These are phyloP conservation scores for Pleurotus djamor DNA, from an alignment of 768 basidiomycete species.

Conservation along the genomic window DNA sequence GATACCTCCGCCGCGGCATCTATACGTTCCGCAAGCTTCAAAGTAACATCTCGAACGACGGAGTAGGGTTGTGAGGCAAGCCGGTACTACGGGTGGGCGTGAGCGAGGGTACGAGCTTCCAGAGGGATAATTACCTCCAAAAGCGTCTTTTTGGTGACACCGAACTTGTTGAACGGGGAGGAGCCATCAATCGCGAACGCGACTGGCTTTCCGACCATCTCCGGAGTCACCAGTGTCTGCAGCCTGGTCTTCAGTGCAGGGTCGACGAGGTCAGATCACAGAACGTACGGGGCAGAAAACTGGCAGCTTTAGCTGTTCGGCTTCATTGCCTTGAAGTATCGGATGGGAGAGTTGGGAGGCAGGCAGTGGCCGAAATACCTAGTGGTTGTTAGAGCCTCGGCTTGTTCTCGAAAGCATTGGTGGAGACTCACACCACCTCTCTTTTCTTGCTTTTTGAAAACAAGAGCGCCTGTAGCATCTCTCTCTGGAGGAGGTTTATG, in stretches of 20 bases:
- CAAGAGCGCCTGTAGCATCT: not conserved
- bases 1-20: slow-evolving; percentile 26
- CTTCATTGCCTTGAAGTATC: slow-evolving; percentile 35
- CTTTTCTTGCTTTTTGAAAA: not conserved
- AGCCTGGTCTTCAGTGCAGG: not conserved
- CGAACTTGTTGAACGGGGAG: slow-evolving; percentile 61
- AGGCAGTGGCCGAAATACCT: slow-evolving; percentile 46
- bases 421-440: not conserved
- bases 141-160: slow-evolving; percentile 66
- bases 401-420: not conserved
- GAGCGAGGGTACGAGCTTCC: not conserved
- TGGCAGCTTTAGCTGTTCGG: slow-evolving; percentile 34
- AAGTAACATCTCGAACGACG: slow-evolving; percentile 67
- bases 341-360: slow-evolving; percentile 32
- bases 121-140: slow-evolving; percentile 54
- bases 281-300: slow-evolving; percentile 39
- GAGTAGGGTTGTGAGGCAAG: slow-evolving; percentile 71
- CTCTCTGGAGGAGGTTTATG: not conserved
- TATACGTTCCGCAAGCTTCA: slow-evolving; percentile 42
- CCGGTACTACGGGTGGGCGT: slow-evolving; percentile 45
- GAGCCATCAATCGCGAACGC: slow-evolving; percentile 42
- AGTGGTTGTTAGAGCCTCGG: not conserved
- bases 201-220: slow-evolving; percentile 42
- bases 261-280: slow-evolving; percentile 3
- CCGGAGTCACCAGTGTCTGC: slow-evolving; percentile 21